Conservation (phyloP, 345 rosid species). For the Eucalyptus rudis region DNA sequence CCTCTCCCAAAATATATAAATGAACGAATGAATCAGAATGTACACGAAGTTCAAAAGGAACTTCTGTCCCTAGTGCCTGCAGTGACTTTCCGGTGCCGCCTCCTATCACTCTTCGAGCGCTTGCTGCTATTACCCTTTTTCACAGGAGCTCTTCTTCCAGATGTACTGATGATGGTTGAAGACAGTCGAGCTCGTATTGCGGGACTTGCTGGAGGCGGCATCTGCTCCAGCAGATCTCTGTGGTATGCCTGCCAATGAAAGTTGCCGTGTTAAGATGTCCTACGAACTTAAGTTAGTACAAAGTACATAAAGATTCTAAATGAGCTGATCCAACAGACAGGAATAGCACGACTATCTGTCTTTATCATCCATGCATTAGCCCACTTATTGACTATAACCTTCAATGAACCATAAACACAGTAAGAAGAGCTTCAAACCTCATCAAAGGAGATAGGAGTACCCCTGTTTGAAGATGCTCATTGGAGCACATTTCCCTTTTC, state of each 20-base stretch:
- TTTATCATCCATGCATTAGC: neutral
- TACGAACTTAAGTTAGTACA: neutral
- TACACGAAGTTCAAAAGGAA: neutral
- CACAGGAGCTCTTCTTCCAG: constrained; percentile 12
- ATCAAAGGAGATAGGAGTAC: neutral
- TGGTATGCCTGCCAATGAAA: constrained; percentile 50
- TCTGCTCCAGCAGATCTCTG: constrained; percentile 60
- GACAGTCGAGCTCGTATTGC: neutral
- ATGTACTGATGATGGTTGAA: neutral
- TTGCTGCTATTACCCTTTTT: constrained; percentile 16
- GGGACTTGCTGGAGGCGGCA: constrained; percentile 35
- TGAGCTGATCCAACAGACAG: neutral
- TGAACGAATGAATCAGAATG: neutral
- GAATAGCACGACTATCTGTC: neutral
- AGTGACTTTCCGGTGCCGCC: constrained; percentile 51
- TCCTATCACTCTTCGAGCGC: constrained; percentile 35
- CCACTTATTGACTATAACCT: neutral
- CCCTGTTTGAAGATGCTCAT: neutral
- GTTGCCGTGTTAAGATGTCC: neutral
- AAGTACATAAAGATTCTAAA: neutral
- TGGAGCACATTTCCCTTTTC: neutral
- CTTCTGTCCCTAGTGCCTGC: constrained; percentile 12
- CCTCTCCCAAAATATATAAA: neutral
- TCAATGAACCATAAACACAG: neutral
- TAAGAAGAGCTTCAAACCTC: neutral